phyloP scores from a whole-genome alignment of 1,139 yeast species.

The Hyphopichia buzzinii region DNA sequence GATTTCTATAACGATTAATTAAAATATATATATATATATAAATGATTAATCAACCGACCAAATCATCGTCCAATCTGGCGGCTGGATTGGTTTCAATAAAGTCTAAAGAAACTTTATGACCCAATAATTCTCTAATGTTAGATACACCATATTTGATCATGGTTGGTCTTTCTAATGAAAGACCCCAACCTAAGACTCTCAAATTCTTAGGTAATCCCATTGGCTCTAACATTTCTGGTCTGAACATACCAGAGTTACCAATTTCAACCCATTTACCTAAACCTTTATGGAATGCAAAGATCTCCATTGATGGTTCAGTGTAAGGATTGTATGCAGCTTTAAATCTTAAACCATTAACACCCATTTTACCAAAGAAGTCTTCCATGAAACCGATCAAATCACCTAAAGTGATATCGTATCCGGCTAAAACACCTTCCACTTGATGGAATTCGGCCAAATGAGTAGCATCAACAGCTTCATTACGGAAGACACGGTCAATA shows the following conservation, averaged over 20 bases:
- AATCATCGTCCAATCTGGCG: conserved; percentile 79
- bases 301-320: conserved; percentile 98
- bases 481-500: conserved; percentile 97
- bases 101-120: conserved; percentile 90
- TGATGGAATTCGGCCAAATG: conserved; percentile 99
- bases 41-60: conserved; percentile 20
- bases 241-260: conserved; percentile 99
- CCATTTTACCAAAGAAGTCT: conserved; percentile 95
- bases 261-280: conserved; percentile 97
- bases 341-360: conserved; percentile 90
- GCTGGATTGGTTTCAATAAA: conserved; percentile 97
- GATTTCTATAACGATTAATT: no score
- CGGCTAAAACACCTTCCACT: conserved; percentile 98
- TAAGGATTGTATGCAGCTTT: conserved; percentile 99
- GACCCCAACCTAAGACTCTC: conserved; percentile 97
- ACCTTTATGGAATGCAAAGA: conserved; percentile 94
- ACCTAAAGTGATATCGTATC: conserved; percentile 90
- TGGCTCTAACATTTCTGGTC: conserved; percentile 98
- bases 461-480: conserved; percentile 99
- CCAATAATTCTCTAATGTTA: conserved; percentile 91
- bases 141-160: conserved; percentile 97
- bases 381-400: conserved; percentile 98
- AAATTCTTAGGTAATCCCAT: conserved; percentile 96
- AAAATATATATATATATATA: conserved; percentile 1
- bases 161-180: conserved; percentile 96